A percentile compares a stretch with the other conserved stretches of the same genome.
Evolutionary conservation across 345 rosid genomes (phyloP).

Genomic region (Bruguiera sexangula): DNA sequence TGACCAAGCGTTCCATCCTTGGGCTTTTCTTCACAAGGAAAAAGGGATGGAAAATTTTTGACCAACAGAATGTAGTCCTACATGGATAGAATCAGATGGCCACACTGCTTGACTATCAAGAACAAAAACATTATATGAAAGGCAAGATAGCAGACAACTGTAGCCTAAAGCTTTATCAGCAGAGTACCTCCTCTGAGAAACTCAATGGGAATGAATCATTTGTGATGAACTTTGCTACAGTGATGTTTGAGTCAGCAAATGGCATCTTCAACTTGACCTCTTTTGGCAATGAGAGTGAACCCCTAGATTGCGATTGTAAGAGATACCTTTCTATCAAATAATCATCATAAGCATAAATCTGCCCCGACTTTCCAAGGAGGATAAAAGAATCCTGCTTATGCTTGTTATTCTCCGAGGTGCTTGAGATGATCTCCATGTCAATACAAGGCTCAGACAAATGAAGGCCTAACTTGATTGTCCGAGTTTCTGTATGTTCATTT

Average conservation of each 20-base stretch:
- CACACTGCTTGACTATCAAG: not conserved
- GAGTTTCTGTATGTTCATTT: conserved; percentile 71
- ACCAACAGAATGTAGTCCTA: conserved; percentile 58
- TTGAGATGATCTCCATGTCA: conserved; percentile 65
- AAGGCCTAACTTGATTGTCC: conserved; percentile 69
- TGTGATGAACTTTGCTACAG: conserved; percentile 54
- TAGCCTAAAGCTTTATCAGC: not conserved
- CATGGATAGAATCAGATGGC: conserved; percentile 19
- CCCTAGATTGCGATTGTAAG: conserved; percentile 65
- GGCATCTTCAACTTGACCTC: conserved; percentile 64
- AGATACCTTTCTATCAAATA: conserved; percentile 74
- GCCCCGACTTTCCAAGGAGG: conserved; percentile 81
- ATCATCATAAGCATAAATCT: conserved; percentile 68
- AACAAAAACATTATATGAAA: not conserved
- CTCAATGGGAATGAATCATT: conserved; percentile 37
- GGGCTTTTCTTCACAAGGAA: conserved; percentile 49
- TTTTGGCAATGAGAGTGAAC: conserved; percentile 75
- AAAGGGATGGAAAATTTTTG: conserved; percentile 50
- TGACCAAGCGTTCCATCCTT: conserved; percentile 50
- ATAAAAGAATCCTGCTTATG: conserved; percentile 54
- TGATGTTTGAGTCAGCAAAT: conserved; percentile 59
- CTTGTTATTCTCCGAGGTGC: conserved; percentile 52
- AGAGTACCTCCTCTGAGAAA: conserved; percentile 57
- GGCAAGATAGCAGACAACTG: not conserved
- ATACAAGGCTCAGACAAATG: conserved; percentile 71